Base-by-base conservation (phyloP, 805 yeast genomes). In the Pichia heedii region DNA sequence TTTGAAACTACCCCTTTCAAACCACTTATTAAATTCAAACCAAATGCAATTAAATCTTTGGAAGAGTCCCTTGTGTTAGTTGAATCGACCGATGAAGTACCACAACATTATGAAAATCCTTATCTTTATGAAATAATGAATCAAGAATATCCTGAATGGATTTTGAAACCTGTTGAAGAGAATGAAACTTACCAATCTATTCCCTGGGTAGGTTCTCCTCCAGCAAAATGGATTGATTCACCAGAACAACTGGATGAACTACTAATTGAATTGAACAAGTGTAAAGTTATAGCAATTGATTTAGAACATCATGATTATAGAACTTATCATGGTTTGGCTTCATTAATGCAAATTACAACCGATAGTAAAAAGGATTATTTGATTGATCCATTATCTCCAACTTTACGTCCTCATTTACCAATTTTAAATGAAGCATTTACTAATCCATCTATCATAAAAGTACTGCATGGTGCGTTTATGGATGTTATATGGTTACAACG, bases 401-500 rank as follows among this genome's bases (percentile, higher is more conserved):
- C 44, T 11, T 69, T 93, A 30, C 68, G 96, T 45, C 85, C 83
- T 33, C 84, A 85, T 47, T 66, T 93, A 39, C 66, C 71, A 39
- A 62, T 62, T 1, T 65, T 93, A 44, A 93, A 93, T 63, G 69
- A 66, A 36, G 76, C 90, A 1, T 87, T 90, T 50, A 74, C 97
- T 2, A 69, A 93, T 61, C 97, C 97, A 0, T 52, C 64, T 5
- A 79, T 90, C 27, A 68, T 86, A 24, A 93, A 93, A 58, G 94
- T 93, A 1, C 78, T 93, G 51, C 99, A 93, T 61, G 99, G 99
- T 48, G 96, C 98, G 0, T 81, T 77, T 53, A 88, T 87, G 95
- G 99, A 93, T 68, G 84, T 93, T 4, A 80, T 87, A 37, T 93
- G 99, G 99, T 68, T 93, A 30, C 99, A 93, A 66, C 71, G 97